Conservation (phyloP, 2,329 filamentous ascomycete genomes). For the Pyrenochaeta sp. region DNA sequence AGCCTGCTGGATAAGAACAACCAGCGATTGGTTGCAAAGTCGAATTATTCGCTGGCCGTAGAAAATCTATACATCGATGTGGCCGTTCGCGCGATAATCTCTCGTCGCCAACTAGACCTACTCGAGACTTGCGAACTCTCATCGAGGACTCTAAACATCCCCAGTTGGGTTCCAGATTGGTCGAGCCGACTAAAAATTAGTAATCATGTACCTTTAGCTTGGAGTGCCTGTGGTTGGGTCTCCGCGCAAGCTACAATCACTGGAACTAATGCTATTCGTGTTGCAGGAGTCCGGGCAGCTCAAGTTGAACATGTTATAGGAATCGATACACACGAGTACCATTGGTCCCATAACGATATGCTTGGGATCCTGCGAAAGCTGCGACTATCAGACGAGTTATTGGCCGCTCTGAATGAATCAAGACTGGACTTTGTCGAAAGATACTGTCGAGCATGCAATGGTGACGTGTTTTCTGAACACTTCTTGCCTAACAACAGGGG, state of each 20-base stretch:
- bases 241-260: background rate
- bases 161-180: slow-evolving; percentile 15
- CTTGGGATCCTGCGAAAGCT: background rate
- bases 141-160: background rate
- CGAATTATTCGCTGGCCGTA: slow-evolving; percentile 3
- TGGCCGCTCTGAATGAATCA: background rate
- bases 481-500: background rate
- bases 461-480: background rate
- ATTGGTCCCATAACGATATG: background rate
- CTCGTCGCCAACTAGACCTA: background rate
- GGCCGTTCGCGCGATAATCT: background rate
- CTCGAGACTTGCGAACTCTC: slow-evolving; percentile 8
- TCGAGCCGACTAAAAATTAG: background rate
- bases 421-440: background rate
- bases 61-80: slow-evolving; percentile 5
- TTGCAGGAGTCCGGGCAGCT: background rate
- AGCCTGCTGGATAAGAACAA: background rate
- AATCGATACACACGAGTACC: background rate
- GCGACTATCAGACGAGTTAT: background rate
- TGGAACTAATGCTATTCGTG: background rate
- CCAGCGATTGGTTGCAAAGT: background rate
- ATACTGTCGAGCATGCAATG: background rate
- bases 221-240: slow-evolving; percentile 17
- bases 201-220: background rate
- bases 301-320: background rate